Percentiles rank a stretch among this genome's conserved stretches.
phyloP scores from a whole-genome alignment of 2,329 filamentous ascomycete species.

The Fonsecaea nubica region DNA sequence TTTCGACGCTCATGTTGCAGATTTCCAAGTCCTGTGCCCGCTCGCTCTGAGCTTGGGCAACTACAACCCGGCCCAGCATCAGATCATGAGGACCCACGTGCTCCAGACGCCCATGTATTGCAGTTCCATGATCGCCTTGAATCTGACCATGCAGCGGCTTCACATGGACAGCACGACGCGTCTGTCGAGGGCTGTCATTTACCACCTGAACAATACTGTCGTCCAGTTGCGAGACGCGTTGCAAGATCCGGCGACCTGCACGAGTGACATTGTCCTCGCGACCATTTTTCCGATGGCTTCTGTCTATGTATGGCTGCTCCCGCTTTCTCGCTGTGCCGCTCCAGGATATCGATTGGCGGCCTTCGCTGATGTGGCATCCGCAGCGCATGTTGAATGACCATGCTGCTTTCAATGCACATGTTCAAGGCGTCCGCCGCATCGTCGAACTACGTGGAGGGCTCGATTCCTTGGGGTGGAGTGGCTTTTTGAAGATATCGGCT shows the following conservation, averaged over 20 bases:
- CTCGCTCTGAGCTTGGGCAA: conserved; percentile 18
- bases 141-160: conserved; percentile 16
- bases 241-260: conserved; percentile 4
- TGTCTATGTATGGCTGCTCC: conserved; percentile 12
- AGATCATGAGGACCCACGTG: conserved; percentile 16
- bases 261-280: conserved; percentile 21
- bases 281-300: conserved; percentile 21
- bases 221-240: conserved; percentile 11
- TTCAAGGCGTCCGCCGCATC: conserved; percentile 19
- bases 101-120: conserved; percentile 25
- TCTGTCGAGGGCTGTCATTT: conserved; percentile 9
- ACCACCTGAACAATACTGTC: conserved; percentile 18
- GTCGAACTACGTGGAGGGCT: conserved; percentile 20
- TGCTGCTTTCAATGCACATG: conserved; percentile 12
- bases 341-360: not conserved
- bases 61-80: conserved; percentile 16
- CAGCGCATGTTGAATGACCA: conserved; percentile 20
- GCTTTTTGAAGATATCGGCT: conserved; percentile 20
- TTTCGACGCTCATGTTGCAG: not conserved
- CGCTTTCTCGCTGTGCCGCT: not conserved
- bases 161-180: conserved; percentile 7
- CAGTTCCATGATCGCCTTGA: conserved; percentile 20
- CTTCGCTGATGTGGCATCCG: not conserved
- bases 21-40: conserved; percentile 23
- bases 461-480: conserved; percentile 17